Conservation (phyloP, 805 yeast species). For the Metschnikowia borealis region DNA sequence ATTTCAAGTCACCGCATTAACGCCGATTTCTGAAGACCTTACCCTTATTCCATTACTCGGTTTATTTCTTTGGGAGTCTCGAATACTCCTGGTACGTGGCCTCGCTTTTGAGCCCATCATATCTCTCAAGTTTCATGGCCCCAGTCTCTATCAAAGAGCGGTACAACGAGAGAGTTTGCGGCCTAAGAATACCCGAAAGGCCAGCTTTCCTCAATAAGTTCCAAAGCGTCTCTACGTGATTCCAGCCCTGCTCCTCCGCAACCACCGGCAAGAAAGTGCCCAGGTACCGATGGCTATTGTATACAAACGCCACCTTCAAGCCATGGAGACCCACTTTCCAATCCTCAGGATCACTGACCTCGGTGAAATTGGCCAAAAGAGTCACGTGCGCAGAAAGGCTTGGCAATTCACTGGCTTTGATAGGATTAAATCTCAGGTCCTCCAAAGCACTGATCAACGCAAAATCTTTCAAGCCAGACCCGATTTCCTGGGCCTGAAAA, state of each 20-base stretch:
- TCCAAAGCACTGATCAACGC: slow-evolving; percentile 63
- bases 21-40: too few species aligned
- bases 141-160: slow-evolving; percentile 28
- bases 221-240: slow-evolving; percentile 61
- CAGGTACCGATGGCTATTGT: slow-evolving; percentile 39
- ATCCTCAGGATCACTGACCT: slow-evolving; percentile 49
- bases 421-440: slow-evolving; percentile 75
- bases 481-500: slow-evolving; percentile 53
- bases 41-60: too few species aligned
- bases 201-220: slow-evolving; percentile 77
- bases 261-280: slow-evolving; percentile 92
- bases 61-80: neutral
- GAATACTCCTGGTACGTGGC: slow-evolving; percentile 25
- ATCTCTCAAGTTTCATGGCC: slow-evolving; percentile 30
- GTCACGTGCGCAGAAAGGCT: slow-evolving; percentile 60
- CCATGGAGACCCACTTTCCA: slow-evolving; percentile 89
- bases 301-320: slow-evolving; percentile 52
- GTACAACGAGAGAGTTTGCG: slow-evolving; percentile 23
- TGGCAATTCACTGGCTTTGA: slow-evolving; percentile 51
- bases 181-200: slow-evolving; percentile 6
- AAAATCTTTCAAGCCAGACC: slow-evolving; percentile 57
- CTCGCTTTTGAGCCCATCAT: slow-evolving; percentile 33
- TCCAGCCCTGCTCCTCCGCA: slow-evolving; percentile 85
- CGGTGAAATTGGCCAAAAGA: slow-evolving; percentile 54
- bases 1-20: too few species aligned